Base-by-base conservation (phyloP, 2,329 filamentous ascomycete genomes). In the Aspergillus calidoustus region DNA sequence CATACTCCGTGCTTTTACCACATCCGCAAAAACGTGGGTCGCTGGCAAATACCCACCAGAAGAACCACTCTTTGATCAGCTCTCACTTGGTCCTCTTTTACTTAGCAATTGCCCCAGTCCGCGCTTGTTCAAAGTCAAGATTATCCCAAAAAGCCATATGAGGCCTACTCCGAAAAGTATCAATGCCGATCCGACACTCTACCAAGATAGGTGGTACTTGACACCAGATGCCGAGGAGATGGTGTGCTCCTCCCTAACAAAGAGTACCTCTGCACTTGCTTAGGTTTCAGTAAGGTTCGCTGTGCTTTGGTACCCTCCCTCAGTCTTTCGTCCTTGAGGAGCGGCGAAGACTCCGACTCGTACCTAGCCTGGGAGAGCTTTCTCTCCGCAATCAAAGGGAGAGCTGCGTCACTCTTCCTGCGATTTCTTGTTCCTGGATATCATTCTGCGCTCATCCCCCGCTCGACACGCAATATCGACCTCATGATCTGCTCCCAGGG, bases 161-260 rank as follows among this genome's bases (percentile, higher is more conserved):
- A 41, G 34, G 11, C 13, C 34, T 13, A 38, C 31, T 41, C 9
- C 34, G 34, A 41, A 41, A 41, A 17, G 34, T 41, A 41, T 15
- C 15, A 15, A 2, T 41, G 9, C 15, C 34, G 34, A 41, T 41
- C 34, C 34, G 15, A 41, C 34, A 2, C 53, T 55, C n/a, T 17
- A 48, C 38, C 11, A 9, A 47, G 51, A 60, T 54, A 56, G 47
- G 48, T 54, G 54, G 30, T 38, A 46, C 44, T 60, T 55, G 47
- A 62, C 63, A 60, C 61, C 57, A 65, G 63, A 55, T 43, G 50
- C 41, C 60, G 31, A 43, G 53, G 54, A 47, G 51, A 65, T 66
- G 59, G 62, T 65, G 64, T 62, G 56, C 58, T 60, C 34, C 58
- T 60, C 34, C 15, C 34, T 41, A 13, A 41, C 34, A 41, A 41